These are phyloP conservation scores for Leccinum uliginosum DNA, from an alignment of 768 basidiomycete genomes.

Conservation along the genomic window DNA sequence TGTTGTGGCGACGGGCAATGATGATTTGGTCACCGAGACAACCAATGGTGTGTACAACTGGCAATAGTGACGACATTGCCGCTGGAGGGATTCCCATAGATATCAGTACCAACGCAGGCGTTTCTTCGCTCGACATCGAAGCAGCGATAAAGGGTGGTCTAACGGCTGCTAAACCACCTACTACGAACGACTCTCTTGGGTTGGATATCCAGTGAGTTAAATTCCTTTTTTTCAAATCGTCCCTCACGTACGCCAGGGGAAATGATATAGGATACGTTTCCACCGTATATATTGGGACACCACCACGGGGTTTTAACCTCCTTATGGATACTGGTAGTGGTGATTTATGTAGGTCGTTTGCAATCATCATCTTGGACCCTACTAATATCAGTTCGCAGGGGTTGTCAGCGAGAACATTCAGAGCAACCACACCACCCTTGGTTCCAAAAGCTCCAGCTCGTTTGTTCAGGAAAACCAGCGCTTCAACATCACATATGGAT, in stretches of 20 bases:
- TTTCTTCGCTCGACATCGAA: constrained; percentile 33
- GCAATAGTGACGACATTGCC: constrained; percentile 6
- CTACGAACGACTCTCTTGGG: constrained; percentile 53
- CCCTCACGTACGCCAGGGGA: constrained; percentile 27
- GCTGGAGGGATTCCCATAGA: constrained; percentile 10
- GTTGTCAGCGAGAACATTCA: constrained; percentile 47
- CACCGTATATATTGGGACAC: constrained; percentile 63
- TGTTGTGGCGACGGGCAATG: constrained; percentile 1
- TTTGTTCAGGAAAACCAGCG: constrained; percentile 49
- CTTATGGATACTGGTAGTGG: constrained; percentile 72
- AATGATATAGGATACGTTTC: constrained; percentile 57
- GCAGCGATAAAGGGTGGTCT: constrained; percentile 37
- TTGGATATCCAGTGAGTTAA: constrained; percentile 62
- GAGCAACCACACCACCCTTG: constrained; percentile 68
- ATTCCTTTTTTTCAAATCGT: not conserved
- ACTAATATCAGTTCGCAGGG: constrained; percentile 23
- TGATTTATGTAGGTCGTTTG: constrained; percentile 45
- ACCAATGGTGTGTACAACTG: constrained; percentile 3
- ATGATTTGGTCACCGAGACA: not conserved
- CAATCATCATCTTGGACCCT: not conserved
- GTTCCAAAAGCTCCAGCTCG: constrained; percentile 53
- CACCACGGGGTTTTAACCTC: constrained; percentile 49
- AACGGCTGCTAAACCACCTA: constrained; percentile 39
- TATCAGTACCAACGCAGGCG: constrained; percentile 25
- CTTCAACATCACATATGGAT: constrained; percentile 66